Percentiles rank a stretch among this genome's conserved stretches.
Conservation (phyloP, 345 rosid genomes). For the Moricandia arvensis region DNA sequence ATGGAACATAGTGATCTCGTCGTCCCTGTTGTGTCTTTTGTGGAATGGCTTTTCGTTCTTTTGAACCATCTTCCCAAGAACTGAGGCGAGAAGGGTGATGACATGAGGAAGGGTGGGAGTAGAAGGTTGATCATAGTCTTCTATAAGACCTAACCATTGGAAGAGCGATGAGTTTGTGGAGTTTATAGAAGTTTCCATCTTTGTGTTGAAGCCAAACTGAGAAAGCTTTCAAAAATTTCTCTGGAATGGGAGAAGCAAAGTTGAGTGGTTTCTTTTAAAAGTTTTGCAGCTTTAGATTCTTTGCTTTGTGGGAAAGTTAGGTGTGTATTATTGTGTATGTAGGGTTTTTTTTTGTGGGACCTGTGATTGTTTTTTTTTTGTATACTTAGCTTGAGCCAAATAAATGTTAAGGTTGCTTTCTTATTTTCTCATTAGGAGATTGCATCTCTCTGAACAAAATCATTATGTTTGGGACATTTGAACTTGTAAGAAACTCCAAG, state of each 20-base stretch:
- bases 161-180: slow-evolving; percentile 23
- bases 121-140: slow-evolving; percentile 20
- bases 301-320: slow-evolving; percentile 36
- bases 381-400: not conserved
- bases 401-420: not conserved
- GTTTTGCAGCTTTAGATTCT: slow-evolving; percentile 27
- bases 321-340: slow-evolving; percentile 18
- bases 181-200: slow-evolving; percentile 31
- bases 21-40: slow-evolving; percentile 19
- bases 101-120: not conserved
- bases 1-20: slow-evolving; percentile 38
- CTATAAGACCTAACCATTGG: slow-evolving; percentile 30
- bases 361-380: slow-evolving; percentile 6
- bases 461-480: not conserved
- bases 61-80: slow-evolving; percentile 13
- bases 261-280: slow-evolving; percentile 19
- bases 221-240: not conserved
- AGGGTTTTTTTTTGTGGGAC: not conserved
- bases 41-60: slow-evolving; percentile 18
- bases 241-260: slow-evolving; percentile 24
- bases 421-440: not conserved
- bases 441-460: not conserved
- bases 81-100: not conserved
- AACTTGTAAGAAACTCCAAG: not conserved
- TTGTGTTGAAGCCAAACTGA: not conserved